Percentiles rank a stretch among this genome's conserved stretches.
Conservation (phyloP, 1,284 basidiomycete species). For the Coniophora puteana region DNA sequence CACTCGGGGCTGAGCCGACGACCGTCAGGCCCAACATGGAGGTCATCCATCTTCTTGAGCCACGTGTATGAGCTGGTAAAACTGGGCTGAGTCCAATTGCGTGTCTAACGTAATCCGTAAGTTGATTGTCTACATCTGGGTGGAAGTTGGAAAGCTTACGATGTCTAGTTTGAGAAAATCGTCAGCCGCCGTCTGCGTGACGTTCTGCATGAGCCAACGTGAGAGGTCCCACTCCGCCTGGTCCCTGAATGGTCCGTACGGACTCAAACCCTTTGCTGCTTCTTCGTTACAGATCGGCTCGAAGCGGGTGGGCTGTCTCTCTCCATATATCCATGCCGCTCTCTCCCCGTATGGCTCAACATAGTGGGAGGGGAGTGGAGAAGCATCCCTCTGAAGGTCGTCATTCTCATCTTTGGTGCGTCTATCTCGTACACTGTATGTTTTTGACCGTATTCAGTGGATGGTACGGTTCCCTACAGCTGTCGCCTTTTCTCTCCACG, state of each 20-base stretch:
- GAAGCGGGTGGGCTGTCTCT: not conserved
- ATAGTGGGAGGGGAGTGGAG: not conserved
- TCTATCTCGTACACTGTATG: no score
- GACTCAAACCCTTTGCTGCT: not conserved
- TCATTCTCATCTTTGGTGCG: not conserved
- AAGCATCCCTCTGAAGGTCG: not conserved
- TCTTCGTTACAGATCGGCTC: not conserved
- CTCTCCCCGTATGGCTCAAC: not conserved
- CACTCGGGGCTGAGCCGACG: slow-evolving; percentile 22
- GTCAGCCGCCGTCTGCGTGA: not conserved
- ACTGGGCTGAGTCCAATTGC: not conserved
- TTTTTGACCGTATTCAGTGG: no score
- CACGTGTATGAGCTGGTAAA: slow-evolving; percentile 19
- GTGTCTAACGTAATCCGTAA: slow-evolving; percentile 1
- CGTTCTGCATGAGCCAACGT: slow-evolving; percentile 8
- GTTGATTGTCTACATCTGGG: not conserved
- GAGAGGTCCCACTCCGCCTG: slow-evolving; percentile 9
- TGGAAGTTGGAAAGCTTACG: slow-evolving; percentile 5
- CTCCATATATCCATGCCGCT: no score
- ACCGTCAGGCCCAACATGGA: slow-evolving; percentile 17
- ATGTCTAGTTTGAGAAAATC: slow-evolving; percentile 11
- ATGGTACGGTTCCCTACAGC: no score
- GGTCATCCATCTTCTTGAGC: slow-evolving; percentile 14
- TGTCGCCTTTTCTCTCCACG: no score
- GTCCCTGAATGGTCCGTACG: slow-evolving; percentile 4